Evolutionary conservation across 2,329 filamentous ascomycete genomes (phyloP), one percentile per base, ranked within the genome.

Genomic region (Pseudogymnoascus sp.): DNA sequence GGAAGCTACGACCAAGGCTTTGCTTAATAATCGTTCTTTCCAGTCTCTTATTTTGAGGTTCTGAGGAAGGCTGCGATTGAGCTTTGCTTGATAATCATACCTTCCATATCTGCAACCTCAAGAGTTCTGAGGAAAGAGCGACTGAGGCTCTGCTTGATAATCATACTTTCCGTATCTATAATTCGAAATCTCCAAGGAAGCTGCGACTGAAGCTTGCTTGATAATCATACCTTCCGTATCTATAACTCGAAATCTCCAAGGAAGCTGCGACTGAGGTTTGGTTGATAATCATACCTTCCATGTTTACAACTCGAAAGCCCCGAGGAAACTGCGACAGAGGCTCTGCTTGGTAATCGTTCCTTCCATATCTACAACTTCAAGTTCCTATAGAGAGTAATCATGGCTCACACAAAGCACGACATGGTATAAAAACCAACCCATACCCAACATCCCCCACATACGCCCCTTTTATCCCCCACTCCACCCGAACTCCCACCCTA

Each of bases 401-500:
- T 23, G 19, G 41, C 19, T 6, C 19, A 21, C 10, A 45, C 19
- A 41, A 41, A 41, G 16, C 6, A 41, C 14, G 14, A 3, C 37
- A 3, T 10, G 37, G 6, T 16, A 41, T 16, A 41, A 19, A 11
- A 11, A 41, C 7, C 39, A 41, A 11, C 16, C 39, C 7, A 23
- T 45, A 39, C 14, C 14, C 36, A 39, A 39, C 36, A 37, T 13
- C 13, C 16, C 16, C 41, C 23, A 11, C 10, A 43, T 43, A 43
- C 39, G 39, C 39, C 39, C 16, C 13, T 6, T n/a, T n/a, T 6
- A 1, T 23, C 65, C 67, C 11, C 10, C 7, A 54, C 64, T 70
- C 8, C 37, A 2, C 5, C 23, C 23, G 4, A 1, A 63, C 21
- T 64, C 67, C 13, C 19, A n/a, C 10, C 13, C 61, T 66, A 71